Evolutionary conservation across 2,329 filamentous ascomycete genomes (phyloP).

Genomic region (Chaetomium sp.): DNA sequence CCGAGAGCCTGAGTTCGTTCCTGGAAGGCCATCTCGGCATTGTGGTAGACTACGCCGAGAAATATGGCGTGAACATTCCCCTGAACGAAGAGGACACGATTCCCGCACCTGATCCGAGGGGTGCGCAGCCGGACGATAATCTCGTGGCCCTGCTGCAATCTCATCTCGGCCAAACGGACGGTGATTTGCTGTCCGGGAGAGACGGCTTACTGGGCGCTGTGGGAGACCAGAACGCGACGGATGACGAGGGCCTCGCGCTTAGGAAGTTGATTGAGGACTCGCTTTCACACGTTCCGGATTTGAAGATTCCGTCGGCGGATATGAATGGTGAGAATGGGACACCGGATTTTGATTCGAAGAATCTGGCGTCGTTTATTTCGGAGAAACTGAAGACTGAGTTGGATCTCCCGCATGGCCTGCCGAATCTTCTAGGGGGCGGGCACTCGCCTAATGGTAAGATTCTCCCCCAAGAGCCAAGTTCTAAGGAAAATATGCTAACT

Average conservation of each 20-base stretch:
- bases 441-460: slow-evolving; percentile 8
- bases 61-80: slow-evolving; percentile 33
- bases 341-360: slow-evolving; percentile 14
- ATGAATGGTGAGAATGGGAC: neutral
- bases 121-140: slow-evolving; percentile 8
- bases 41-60: slow-evolving; percentile 32
- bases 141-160: slow-evolving; percentile 21
- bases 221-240: neutral
- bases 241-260: slow-evolving; percentile 15
- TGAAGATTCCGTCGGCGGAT: slow-evolving; percentile 6
- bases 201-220: slow-evolving; percentile 4
- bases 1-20: slow-evolving; percentile 29
- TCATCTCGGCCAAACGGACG: slow-evolving; percentile 11
- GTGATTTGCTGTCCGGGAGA: neutral
- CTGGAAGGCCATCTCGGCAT: slow-evolving; percentile 28
- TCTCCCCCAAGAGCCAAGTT: neutral
- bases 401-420: slow-evolving; percentile 15
- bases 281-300: slow-evolving; percentile 10
- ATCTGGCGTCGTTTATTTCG: slow-evolving; percentile 20
- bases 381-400: slow-evolving; percentile 17
- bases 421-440: slow-evolving; percentile 6
- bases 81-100: slow-evolving; percentile 25
- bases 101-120: neutral
- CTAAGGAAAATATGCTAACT: slow-evolving; percentile 1
- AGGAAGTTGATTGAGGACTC: slow-evolving; percentile 19